These are phyloP conservation scores for Hericium rajendrae DNA, from an alignment of 768 basidiomycete genomes.

Conservation along the genomic window DNA sequence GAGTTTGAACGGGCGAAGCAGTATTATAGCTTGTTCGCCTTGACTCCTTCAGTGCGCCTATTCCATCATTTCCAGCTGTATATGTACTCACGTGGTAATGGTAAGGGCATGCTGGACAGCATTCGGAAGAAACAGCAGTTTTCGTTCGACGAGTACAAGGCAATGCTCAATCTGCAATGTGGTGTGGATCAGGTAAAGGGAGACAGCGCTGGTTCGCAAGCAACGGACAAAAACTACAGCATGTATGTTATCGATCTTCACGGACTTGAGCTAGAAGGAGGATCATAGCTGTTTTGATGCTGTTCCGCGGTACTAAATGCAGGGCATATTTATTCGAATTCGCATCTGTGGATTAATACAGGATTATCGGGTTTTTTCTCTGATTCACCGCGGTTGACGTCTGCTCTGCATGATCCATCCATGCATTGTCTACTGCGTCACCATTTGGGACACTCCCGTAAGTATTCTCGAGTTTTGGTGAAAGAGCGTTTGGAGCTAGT, in stretches of 20 bases:
- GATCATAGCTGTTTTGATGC: constrained; percentile 3
- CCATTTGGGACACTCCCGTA: constrained; percentile 14
- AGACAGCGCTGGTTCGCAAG: constrained; percentile 39
- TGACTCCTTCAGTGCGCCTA: constrained; percentile 59
- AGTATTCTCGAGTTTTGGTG: constrained; percentile 1
- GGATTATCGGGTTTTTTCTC: neutral
- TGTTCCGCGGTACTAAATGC: neutral
- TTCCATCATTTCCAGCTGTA: neutral
- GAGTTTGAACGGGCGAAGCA: constrained; percentile 69
- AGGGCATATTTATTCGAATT: neutral
- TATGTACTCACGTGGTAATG: neutral
- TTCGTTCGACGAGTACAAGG: constrained; percentile 88
- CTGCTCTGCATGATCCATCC: constrained; percentile 18
- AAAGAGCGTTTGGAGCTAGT: constrained; percentile 23
- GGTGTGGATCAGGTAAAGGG: constrained; percentile 60
- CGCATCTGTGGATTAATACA: neutral
- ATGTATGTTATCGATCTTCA: constrained; percentile 89
- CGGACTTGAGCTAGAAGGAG: constrained; percentile 56
- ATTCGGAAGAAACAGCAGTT: constrained; percentile 57
- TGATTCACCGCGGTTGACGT: neutral
- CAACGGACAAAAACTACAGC: constrained; percentile 66
- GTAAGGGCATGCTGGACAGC: constrained; percentile 66
- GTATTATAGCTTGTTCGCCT: constrained; percentile 74
- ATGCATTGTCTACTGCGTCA: constrained; percentile 24
- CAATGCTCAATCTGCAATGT: constrained; percentile 84